These are phyloP conservation scores for Ceratocystis colombiana DNA, from an alignment of 2,329 filamentous ascomycete species.

Conservation along the genomic window DNA sequence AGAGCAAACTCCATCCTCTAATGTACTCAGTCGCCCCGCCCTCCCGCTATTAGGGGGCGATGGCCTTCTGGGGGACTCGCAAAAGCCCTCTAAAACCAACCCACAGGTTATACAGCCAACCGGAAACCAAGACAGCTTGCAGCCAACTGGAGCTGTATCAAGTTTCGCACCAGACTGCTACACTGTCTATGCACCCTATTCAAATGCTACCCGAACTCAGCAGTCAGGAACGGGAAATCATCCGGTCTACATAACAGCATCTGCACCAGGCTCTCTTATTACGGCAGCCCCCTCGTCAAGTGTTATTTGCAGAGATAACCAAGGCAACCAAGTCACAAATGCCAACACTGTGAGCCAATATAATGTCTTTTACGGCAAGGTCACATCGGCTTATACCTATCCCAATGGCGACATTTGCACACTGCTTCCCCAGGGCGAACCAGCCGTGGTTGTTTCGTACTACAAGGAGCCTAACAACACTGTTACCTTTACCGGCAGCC, in stretches of 20 bases:
- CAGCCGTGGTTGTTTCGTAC: slow-evolving; percentile 37
- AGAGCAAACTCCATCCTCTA: background rate
- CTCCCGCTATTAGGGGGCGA: background rate
- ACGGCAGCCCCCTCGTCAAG: slow-evolving; percentile 17
- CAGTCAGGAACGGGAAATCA: background rate
- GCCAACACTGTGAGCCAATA: slow-evolving; percentile 11
- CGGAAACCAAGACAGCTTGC: too few relatives aligned
- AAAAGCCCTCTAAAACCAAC: background rate
- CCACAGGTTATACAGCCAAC: too few relatives aligned
- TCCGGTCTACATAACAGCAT: background rate
- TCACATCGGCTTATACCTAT: slow-evolving; percentile 18
- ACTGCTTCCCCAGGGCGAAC: slow-evolving; percentile 29
- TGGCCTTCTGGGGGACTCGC: background rate
- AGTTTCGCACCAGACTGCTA: slow-evolving; percentile 16
- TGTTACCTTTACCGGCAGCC: slow-evolving; percentile 40
- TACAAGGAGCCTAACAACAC: slow-evolving; percentile 38
- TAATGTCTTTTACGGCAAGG: slow-evolving; percentile 18
- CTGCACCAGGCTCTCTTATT: slow-evolving; percentile 16
- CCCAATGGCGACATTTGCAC: slow-evolving; percentile 31
- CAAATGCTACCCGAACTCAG: slow-evolving; percentile 17
- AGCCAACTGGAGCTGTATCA: background rate
- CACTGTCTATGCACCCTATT: slow-evolving; percentile 22
- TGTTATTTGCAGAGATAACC: slow-evolving; percentile 17
- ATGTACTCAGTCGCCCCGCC: slow-evolving; percentile 5
- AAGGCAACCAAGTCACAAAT: background rate